Evolutionary conservation across 352 stramenopile species (phyloP), one percentile per base, ranked within the genome.

Genomic region (Phytophthora pseudosyringae): DNA sequence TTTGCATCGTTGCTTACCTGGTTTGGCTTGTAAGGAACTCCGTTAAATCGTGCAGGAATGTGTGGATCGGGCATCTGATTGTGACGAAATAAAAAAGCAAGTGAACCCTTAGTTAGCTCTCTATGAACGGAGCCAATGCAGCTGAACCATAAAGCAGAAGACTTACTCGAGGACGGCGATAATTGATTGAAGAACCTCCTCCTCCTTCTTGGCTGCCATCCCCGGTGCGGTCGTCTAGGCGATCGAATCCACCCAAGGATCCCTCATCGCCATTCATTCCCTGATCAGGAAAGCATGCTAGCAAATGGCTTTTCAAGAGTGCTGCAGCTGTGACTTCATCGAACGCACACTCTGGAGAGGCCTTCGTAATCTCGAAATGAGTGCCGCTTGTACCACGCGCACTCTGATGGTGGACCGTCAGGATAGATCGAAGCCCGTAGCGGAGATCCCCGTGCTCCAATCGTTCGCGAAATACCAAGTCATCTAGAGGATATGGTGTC

Each of bases 41-140:
- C 75, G 28, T 90, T 90, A 63, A 88, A 88, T 35, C 81, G 64
- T 6, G 81, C 81, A 16, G 81, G 81, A 5, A 90, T 44, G 48
- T 89, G 71, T 11, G 79, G 81, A 32, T 90, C 81, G 9, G 73
- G 75, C 1, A 55, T 77, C 77, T 86, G 49, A 5, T 15, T 29
- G 11, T 28, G 44, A n/a, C 57, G 32, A 29, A n/a, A 21, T 21
- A 21, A 21, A 21, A 1, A 10, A 45, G 16, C 16, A 15, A 56
- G 40, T 29, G 9, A 31, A 31, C 15, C 9, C 16, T 29, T 4
- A 46, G 9, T 21, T n/a, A 32, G 11, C 31, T 52, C 16, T 46
- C 1, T 46, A 47, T 18, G 8, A 39, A 36, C 12, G 28, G 49
- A 31, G 10, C 12, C n/a, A 39, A 36, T 12, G 28, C 48, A 31